A percentile compares a stretch with the other conserved stretches of the same genome.
Conservation (phyloP, 73 alveolate species). For the Uronychia binucleata region DNA sequence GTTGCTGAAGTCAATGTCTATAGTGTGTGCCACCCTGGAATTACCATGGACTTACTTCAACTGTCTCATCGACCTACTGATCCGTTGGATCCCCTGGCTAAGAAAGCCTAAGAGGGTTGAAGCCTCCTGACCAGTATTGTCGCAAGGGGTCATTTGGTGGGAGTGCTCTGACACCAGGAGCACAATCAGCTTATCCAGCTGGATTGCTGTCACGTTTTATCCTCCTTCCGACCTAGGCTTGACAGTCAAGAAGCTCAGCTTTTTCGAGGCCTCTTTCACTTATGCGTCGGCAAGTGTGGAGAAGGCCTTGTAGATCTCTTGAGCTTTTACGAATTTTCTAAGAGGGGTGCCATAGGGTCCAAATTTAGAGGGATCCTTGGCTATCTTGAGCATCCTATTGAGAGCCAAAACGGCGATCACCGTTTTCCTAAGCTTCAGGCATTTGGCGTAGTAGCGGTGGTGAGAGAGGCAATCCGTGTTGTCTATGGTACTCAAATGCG, state of each 20-base stretch:
- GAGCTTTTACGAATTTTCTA: background rate
- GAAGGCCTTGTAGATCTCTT: background rate
- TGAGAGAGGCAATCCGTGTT: background rate
- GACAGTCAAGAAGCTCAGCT: background rate
- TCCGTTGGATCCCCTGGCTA: too few species aligned
- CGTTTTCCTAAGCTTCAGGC: background rate
- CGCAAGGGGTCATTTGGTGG: too few species aligned
- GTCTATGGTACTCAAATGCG: background rate
- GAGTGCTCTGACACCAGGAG: too few species aligned
- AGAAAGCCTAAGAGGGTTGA: too few species aligned
- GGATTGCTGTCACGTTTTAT: too few species aligned
- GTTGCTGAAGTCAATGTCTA: background rate
- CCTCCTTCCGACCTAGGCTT: too few species aligned
- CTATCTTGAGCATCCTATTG: background rate
- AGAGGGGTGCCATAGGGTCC: background rate
- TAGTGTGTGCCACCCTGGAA: too few species aligned
- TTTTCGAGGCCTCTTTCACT: background rate
- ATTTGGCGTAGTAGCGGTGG: background rate
- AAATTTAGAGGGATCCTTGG: background rate
- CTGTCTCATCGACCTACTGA: too few species aligned
- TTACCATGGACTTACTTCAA: too few species aligned
- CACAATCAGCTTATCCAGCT: too few species aligned
- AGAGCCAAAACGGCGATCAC: background rate
- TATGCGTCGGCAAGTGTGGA: background rate
- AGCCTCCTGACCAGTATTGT: too few species aligned